Percentiles rank a stretch among this genome's conserved stretches.
phyloP scores from a whole-genome alignment of 2,329 filamentous ascomycete genomes.

The Exophiala oligosperma region DNA sequence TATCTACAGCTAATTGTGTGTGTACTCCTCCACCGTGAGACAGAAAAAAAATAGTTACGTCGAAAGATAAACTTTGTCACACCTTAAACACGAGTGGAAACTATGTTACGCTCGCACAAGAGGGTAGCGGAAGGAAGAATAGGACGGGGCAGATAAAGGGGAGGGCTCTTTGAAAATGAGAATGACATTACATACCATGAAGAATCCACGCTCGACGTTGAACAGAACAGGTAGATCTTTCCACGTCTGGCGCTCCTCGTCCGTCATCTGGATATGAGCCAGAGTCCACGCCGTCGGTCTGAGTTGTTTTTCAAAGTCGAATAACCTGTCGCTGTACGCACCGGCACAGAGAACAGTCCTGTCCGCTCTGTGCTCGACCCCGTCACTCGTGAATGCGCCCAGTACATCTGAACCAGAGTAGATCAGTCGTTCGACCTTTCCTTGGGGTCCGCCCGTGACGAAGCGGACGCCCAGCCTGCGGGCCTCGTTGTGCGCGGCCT shows the following conservation, averaged over 20 bases:
- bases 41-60: no score
- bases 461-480: conserved; percentile 48
- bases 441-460: conserved; percentile 42
- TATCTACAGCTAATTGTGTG: not conserved
- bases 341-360: conserved; percentile 45
- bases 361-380: conserved; percentile 38
- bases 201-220: conserved; percentile 50
- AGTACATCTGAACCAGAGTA: conserved; percentile 37
- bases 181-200: conserved; percentile 35
- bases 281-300: conserved; percentile 48
- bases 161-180: not conserved
- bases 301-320: conserved; percentile 48
- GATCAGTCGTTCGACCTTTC: conserved; percentile 39
- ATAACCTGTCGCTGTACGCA: conserved; percentile 40
- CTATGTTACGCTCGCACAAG: no score
- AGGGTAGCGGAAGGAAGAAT: no score
- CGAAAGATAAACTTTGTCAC: no score
- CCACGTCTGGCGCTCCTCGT: conserved; percentile 42
- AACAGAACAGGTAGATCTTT: conserved; percentile 46
- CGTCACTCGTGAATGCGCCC: conserved; percentile 42
- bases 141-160: not conserved
- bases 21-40: no score
- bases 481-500: conserved; percentile 47
- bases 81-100: no score
- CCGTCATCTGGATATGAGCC: conserved; percentile 45